Evolutionary conservation across 2,329 filamentous ascomycete species (phyloP).

Genomic region (Balansia obtecta): DNA sequence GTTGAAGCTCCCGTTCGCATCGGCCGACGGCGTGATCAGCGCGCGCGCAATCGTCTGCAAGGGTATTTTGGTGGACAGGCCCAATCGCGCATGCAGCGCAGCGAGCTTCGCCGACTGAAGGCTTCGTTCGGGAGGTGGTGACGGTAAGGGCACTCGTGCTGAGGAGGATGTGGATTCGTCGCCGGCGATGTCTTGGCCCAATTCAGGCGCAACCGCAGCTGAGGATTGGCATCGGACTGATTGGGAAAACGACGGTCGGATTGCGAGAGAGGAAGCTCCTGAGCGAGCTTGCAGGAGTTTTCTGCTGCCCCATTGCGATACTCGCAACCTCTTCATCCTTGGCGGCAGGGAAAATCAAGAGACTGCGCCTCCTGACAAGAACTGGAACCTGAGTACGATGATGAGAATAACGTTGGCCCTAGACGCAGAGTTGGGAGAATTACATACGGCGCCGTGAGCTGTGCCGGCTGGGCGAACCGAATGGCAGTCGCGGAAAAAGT

Average conservation of each 20-base stretch:
- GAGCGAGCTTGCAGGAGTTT: slow-evolving; percentile 26
- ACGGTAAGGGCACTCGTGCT: slow-evolving; percentile 40
- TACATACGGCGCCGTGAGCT: background rate
- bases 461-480: background rate
- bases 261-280: slow-evolving; percentile 12
- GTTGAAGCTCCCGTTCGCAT: slow-evolving; percentile 70
- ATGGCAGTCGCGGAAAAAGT: slow-evolving; percentile 6
- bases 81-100: slow-evolving; percentile 80
- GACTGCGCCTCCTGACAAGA: background rate
- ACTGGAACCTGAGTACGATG: background rate
- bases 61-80: slow-evolving; percentile 69
- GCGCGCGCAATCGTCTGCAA: slow-evolving; percentile 75
- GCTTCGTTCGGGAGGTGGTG: slow-evolving; percentile 57
- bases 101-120: slow-evolving; percentile 74
- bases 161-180: slow-evolving; percentile 10
- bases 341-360: background rate
- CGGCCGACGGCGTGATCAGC: slow-evolving; percentile 76
- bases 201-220: slow-evolving; percentile 13
- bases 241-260: slow-evolving; percentile 15
- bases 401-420: background rate
- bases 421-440: background rate
- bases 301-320: slow-evolving; percentile 26
- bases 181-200: slow-evolving; percentile 10
- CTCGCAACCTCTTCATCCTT: slow-evolving; percentile 30
- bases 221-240: slow-evolving; percentile 22